Conservation (phyloP, 2,329 filamentous ascomycete genomes). For the Fusarium buharicum region DNA sequence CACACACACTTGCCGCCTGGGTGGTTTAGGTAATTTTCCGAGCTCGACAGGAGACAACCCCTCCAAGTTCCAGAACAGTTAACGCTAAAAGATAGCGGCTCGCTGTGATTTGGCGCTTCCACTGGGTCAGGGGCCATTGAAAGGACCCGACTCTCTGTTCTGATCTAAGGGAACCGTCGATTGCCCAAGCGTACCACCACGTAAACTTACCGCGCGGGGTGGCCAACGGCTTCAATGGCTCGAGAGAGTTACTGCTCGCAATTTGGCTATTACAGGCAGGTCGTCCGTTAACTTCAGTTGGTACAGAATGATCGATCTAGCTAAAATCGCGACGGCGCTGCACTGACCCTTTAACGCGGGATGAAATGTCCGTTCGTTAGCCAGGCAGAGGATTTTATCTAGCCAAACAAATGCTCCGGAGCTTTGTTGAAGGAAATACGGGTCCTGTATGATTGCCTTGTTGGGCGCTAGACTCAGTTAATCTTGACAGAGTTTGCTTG, state of each 20-base stretch:
- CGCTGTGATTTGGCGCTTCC: background rate
- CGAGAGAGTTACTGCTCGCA: too few relatives aligned
- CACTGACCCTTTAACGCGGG: too few relatives aligned
- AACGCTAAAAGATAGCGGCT: conserved; percentile 6
- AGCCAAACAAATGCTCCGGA: too few relatives aligned
- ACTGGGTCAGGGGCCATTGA: background rate
- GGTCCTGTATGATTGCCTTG: too few relatives aligned
- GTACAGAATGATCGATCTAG: too few relatives aligned
- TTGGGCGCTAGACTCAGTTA: conserved; percentile 1
- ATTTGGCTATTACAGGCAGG: background rate
- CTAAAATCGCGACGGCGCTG: too few relatives aligned
- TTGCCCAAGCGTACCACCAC: background rate
- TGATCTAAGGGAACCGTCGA: background rate
- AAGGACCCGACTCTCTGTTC: background rate
- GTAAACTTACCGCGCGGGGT: background rate
- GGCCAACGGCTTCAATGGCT: background rate
- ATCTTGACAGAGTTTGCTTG: conserved; percentile 14
- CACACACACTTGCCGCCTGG: background rate
- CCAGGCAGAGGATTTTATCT: too few relatives aligned
- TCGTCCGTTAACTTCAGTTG: background rate
- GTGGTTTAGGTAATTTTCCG: conserved; percentile 2
- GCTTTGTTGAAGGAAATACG: too few relatives aligned
- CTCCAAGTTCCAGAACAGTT: background rate
- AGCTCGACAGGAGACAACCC: background rate
- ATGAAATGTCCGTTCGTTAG: too few relatives aligned